These are phyloP conservation scores for Syzygium grande DNA, from an alignment of 345 rosid genomes.

Conservation along the genomic window DNA sequence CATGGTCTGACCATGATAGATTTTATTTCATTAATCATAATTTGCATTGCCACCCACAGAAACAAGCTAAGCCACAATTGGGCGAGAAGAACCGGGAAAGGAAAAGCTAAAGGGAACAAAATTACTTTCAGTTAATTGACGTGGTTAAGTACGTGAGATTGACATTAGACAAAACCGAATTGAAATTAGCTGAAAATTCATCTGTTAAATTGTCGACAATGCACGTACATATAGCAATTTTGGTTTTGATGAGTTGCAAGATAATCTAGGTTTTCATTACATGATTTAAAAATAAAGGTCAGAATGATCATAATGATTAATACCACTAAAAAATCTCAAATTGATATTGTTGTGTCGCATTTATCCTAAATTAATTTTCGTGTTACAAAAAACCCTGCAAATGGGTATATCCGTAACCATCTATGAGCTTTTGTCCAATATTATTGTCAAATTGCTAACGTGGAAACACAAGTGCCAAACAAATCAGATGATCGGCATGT, in stretches of 20 bases:
- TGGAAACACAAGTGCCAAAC: background rate
- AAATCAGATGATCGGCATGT: background rate
- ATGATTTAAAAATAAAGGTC: background rate
- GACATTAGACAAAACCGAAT: background rate
- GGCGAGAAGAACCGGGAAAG: background rate
- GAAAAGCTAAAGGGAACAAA: background rate
- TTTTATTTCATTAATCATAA: background rate
- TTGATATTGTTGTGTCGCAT: accelerated
- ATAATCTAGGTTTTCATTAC: background rate
- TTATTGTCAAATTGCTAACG: background rate
- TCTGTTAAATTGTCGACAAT: background rate
- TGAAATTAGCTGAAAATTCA: background rate
- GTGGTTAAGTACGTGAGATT: too few species aligned
- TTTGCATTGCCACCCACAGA: background rate
- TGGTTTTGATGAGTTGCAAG: background rate
- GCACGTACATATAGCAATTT: accelerated
- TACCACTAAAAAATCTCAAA: background rate
- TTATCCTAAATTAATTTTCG: background rate
- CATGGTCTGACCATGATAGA: background rate
- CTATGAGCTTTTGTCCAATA: background rate
- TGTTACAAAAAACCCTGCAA: background rate
- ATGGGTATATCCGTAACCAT: background rate
- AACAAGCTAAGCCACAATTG: background rate
- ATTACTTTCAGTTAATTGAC: background rate
- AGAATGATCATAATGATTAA: background rate